Evolutionary conservation across 768 basidiomycete genomes (phyloP), one percentile per base, ranked within the genome.

Genomic region (Russula dissimulans): DNA sequence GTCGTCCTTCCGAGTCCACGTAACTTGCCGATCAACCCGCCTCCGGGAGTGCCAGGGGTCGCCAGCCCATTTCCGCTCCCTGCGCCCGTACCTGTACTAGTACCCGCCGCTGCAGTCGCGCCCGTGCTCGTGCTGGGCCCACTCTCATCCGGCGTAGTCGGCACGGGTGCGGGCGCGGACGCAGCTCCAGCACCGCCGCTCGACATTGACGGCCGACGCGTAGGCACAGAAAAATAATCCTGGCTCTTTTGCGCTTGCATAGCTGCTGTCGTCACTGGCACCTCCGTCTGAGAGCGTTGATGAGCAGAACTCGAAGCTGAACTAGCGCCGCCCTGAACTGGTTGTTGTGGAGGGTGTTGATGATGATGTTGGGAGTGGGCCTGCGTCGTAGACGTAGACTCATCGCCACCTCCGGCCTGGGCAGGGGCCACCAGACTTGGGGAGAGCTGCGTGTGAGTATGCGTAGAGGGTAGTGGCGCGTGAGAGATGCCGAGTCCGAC

Each of bases 1-100:
- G 78, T 71, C 54, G 75, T 79, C 71, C 86, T 88, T 9, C 86
- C 87, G 62, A 94, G 81, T 55, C 75, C 85, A 70, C 85, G 89
- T 60, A 94, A 71, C 62, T 87, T 81, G 0, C 91, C 89, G 80
- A 95, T 94, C 56, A 94, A 71, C 1, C 87, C 80, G 29, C 77
- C 75, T 32, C 76, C 67, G 15, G 69, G 65, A 26, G 77, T 71
- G 17, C 56, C 49, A 18, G 51, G 51, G 7, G 49, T 38, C 15
- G 41, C 32, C 0, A 15, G 26, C 17, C 61, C 50, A 15, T 54
- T 59, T 10, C 50, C 50, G 15, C 50, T 32, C 39, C n/a, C 22
- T 17, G 18, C 54, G 10, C 57, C 56, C 11, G 56, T 44, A 31
- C 42, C 22, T 1, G 38, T 29, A 2, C 22, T 26, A 26, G 22